Base-by-base conservation (phyloP, 2,329 filamentous ascomycete species). In the Fusarium torulosum region DNA sequence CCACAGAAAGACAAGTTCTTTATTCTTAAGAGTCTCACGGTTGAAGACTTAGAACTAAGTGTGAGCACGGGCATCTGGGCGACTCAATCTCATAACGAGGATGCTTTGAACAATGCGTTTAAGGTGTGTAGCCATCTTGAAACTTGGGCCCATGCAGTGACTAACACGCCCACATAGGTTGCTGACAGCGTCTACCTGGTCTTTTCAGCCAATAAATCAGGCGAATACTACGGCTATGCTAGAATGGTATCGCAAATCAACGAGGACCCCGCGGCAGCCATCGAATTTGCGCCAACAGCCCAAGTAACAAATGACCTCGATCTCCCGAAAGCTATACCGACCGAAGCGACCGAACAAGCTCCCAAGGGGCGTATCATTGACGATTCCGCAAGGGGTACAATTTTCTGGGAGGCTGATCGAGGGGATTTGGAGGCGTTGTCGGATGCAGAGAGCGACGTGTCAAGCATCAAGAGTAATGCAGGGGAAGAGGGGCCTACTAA, bases 151-250 rank as follows among this genome's bases (percentile, higher is more conserved):
- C 25, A 21, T 10, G 3, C 20, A 21, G 6, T 47, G 9, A 17
- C 59, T 70, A 62, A 70, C 27, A 13, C 6, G 19, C 15, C n/a
- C 9, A 7, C 45, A 49, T 38, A 97, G 94, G 82, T 84, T 11
- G 88, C 90, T 15, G 92, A 96, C 53, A 92, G 91, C 73, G 94
- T 98, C 2, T 97, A 94, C 74, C 83, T 98, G 29, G 88, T 98
- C 15, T 98, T 98, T 77, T 98, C 95, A 2, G 95, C 95, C 14
- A 98, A 98, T 79, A 97, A 97, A 75, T 97, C 95, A 0, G 95
- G 95, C 14, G 95, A 97, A 78, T 98, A 97, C 75, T 97, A 96
- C 79, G 95, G 95, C 20, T 97, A 97, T 75, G 95, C 94, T 20
- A 89, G 91, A 37, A 98, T 98, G 95, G 82, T 85, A 11, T 97